Percentiles rank a stretch among this genome's conserved stretches.
Evolutionary conservation across 2,329 filamentous ascomycete genomes (phyloP).

Genomic region (Penicillium sp.): DNA sequence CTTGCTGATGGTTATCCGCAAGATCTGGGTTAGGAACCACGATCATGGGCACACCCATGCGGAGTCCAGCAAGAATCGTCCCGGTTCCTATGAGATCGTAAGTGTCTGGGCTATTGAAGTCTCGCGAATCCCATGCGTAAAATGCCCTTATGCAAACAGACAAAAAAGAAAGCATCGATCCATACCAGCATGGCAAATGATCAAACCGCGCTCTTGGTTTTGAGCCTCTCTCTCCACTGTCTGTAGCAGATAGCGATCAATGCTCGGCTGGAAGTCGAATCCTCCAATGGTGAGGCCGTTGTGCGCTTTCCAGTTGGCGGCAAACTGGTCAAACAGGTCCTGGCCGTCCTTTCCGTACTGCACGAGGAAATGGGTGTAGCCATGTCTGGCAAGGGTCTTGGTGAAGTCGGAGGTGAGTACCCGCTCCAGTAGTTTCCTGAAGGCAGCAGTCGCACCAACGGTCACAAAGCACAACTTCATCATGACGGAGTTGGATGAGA

Average conservation of each 20-base stretch:
- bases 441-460: conserved; percentile 85
- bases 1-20: conserved; percentile 85
- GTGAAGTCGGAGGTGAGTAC: conserved; percentile 63
- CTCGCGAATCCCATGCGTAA: background rate
- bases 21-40: conserved; percentile 82
- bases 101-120: background rate
- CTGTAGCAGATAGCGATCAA: conserved; percentile 57
- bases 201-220: conserved; percentile 57
- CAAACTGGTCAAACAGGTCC: conserved; percentile 45
- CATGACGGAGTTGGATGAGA: background rate
- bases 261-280: conserved; percentile 64
- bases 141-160: background rate
- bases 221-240: conserved; percentile 45
- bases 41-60: conserved; percentile 70
- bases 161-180: conserved; percentile 20
- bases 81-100: conserved; percentile 65
- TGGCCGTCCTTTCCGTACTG: conserved; percentile 74
- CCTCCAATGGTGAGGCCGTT: conserved; percentile 53
- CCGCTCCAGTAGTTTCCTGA: conserved; percentile 65
- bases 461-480: conserved; percentile 71
- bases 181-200: conserved; percentile 85
- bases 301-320: conserved; percentile 19
- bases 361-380: conserved; percentile 69
- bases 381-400: conserved; percentile 52
- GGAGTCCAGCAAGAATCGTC: conserved; percentile 78